Base-by-base conservation (phyloP, 257 asterid species). In the Galeopsis tetrahit region DNA sequence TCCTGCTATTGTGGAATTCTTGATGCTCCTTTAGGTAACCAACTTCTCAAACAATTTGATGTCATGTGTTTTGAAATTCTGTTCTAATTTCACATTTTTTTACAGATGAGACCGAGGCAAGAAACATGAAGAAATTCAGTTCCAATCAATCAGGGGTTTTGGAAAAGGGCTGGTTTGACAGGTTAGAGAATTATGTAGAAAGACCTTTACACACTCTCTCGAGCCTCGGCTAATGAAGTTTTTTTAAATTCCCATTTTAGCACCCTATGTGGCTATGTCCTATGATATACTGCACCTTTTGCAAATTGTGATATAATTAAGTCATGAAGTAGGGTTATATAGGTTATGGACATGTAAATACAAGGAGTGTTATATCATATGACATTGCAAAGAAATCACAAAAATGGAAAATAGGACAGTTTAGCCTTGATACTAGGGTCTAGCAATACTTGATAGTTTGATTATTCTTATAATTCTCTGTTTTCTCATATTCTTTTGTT, bases 21-120 rank as follows among this genome's bases (percentile, higher is more conserved):
- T 72, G 69, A 65, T 61, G 66, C 69, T 80, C 71, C 80, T 53
- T 69, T 68, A 68, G 91, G 93, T 80, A 70, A 72, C 84, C 75
- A 55, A 66, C 58, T 42, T 73, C 68, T 66, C 79, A 32, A 73
- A 66, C 66, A 51, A 68, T 56, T 21, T 34, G 71, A 46, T 77
- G 32, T 14, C 3, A 15, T 49, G 44, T 32, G 21, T 73, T 13
- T 35, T 17, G 2, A 6, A 55, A 58, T 64, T 66, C 42, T 28
- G 59, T 69, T 61, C 31, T 68, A 4, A 53, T 21, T 65, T 11
- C 35, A 10, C 6, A 57, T 10, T 10, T 21, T 21, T 75, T 60
- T 44, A 40, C 73, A 63, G 75, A 74, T 78, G 79, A 77, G 70
- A 65, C 39, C 32, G 51, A 71, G 64, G 68, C 73, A 60, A 55